A percentile compares a stretch with the other conserved stretches of the same genome.
phyloP scores from a whole-genome alignment of 2,329 filamentous ascomycete species.

The Tolypocladium paradoxum region DNA sequence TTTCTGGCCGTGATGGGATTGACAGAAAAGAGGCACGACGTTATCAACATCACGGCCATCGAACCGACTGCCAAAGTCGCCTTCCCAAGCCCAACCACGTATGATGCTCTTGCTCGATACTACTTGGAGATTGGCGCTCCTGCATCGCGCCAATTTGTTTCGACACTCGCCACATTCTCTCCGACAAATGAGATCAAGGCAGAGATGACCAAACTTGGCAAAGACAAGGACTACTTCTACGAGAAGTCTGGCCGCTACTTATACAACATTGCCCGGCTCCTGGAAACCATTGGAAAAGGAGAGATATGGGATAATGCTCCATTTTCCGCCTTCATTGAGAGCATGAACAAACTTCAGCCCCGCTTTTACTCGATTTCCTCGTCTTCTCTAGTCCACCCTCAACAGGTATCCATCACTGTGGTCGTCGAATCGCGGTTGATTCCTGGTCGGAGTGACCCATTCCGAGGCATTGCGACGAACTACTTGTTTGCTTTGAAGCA shows the following conservation, averaged over 20 bases:
- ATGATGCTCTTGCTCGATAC: constrained; percentile 85
- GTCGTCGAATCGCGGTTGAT: constrained; percentile 79
- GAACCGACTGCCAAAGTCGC: constrained; percentile 95
- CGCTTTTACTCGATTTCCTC: constrained; percentile 99
- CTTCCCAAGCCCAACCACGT: constrained; percentile 93
- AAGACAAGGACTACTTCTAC: constrained; percentile 92
- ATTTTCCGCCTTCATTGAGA: constrained; percentile 91
- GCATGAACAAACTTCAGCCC: constrained; percentile 86
- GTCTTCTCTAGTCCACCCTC: constrained; percentile 84
- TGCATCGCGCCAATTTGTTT: constrained; percentile 89
- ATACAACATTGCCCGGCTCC: constrained; percentile 80
- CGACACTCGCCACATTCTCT: constrained; percentile 78
- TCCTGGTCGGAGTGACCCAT: constrained; percentile 64
- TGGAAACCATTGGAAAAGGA: constrained; percentile 61
- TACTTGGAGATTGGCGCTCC: constrained; percentile 94
- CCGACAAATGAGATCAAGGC: constrained; percentile 76
- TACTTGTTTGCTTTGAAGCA: constrained; percentile 91
- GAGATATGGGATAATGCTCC: constrained; percentile 75
- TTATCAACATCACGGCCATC: constrained; percentile 80
- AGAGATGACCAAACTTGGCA: constrained; percentile 79
- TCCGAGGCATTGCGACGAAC: constrained; percentile 97
- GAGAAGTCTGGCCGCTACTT: constrained; percentile 70
- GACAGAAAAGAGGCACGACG: constrained; percentile 62
- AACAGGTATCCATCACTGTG: constrained; percentile 90
- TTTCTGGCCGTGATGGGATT: constrained; percentile 74